A percentile compares a stretch with the other conserved stretches of the same genome.
These are phyloP conservation scores for Candida rishiriensis DNA, from an alignment of 805 yeast species.

Conservation along the genomic window DNA sequence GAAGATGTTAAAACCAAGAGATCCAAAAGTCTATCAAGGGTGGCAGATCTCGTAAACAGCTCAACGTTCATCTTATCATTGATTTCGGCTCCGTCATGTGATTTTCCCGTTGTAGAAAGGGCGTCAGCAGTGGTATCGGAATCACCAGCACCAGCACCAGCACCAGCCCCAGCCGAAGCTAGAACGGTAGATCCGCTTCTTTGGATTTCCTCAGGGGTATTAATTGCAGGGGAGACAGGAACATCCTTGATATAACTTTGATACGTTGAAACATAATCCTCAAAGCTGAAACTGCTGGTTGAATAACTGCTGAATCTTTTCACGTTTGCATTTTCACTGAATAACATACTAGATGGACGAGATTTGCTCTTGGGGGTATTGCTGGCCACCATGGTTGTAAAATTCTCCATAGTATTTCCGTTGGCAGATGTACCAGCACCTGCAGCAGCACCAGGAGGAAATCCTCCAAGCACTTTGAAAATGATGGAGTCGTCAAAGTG, in stretches of 20 bases:
- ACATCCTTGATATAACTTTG: conserved; percentile 21
- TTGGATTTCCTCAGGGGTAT: too few relatives aligned
- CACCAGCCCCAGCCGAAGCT: background rate
- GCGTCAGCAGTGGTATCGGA: background rate
- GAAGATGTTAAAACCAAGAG: conserved; percentile 68
- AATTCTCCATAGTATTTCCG: conserved; percentile 18
- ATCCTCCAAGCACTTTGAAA: conserved; percentile 50
- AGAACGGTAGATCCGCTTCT: background rate
- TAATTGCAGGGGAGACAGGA: conserved; percentile 1
- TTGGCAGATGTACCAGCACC: conserved; percentile 26
- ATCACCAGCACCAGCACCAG: background rate
- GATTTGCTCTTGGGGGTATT: conserved; percentile 12
- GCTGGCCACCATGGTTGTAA: conserved; percentile 4
- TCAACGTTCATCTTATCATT: conserved; percentile 14
- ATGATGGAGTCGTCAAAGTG: conserved; percentile 52
- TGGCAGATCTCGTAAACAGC: conserved; percentile 51
- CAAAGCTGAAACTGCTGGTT: conserved; percentile 29
- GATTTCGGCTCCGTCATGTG: background rate
- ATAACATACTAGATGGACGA: conserved; percentile 31
- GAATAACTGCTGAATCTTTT: conserved; percentile 33
- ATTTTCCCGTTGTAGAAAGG: too few relatives aligned
- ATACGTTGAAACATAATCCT: conserved; percentile 25
- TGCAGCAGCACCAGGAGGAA: conserved; percentile 12
- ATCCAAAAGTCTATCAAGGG: conserved; percentile 74
- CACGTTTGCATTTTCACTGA: conserved; percentile 27